Evolutionary conservation across 495 filamentous ascomycete species (phyloP), one percentile per base, ranked within the genome.

Genomic region (Lepraria neglecta): DNA sequence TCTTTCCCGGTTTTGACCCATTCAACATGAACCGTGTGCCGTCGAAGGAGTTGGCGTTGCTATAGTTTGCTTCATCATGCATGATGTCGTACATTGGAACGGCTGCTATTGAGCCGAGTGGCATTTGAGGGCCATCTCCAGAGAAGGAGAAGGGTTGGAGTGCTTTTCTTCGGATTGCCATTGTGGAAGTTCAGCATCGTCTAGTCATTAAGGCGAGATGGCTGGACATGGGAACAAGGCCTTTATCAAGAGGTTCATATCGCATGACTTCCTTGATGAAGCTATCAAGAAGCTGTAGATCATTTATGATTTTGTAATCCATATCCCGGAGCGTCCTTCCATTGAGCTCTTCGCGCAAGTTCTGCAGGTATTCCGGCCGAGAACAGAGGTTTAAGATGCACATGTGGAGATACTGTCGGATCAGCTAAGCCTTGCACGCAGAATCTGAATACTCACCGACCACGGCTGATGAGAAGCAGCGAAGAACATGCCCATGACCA

Each of bases 131-230:
- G n/a, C 47, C 47, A 15, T 28, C 35, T 28, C 45, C 40, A 5
- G 45, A 47, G 64, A 66, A 66, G 45, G 56, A 56, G 56, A 43
- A 66, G 15, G 61, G 55, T 55, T 64, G 9, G 17, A 64, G 21
- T 3, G 61, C 62, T 64, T 64, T 67, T 27, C 65, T 56, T 5
- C 65, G 56, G 35, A 61, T 64, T 10, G 38, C 56, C 33, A 66
- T 54, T 67, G 27, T 19, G 19, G 52, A 38, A 33, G n/a, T 12
- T 48, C 30, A 43, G 33, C 30, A 27, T 24, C 24, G 24, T 24
- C 24, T 24, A 24, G 24, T 24, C 24, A 2, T 24, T 24, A 24
- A 24, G 24, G 24, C 24, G 38, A 48, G 10, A 51, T n/a, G 30
- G 21, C 17, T 38, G 6, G 40, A 10, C 14, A 33, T 43, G 31